These are phyloP conservation scores for Triticum aestivum DNA, from an alignment of 176 grass and related monocot genomes.

Conservation along the genomic window IWGSC_CS_RefSeq_v2.1 NC_057808.1:235515201-235515700, in stretches of 20 bases:
- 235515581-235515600: not conserved
- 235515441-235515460: constrained; percentile 44
- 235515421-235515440: constrained; percentile 51
- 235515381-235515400: constrained; percentile 68
- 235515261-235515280: constrained; percentile 88
- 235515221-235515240: constrained; percentile 51
- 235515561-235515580: not conserved
- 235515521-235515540: not conserved
- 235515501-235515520: constrained; percentile 23
- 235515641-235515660: no score
- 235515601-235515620: not conserved
- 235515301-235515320: constrained; percentile 51
- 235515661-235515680: no score
- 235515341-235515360: constrained; percentile 63
- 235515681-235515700: no score
- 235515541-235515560: not conserved
- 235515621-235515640: no score
- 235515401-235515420: constrained; percentile 20
- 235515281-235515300: constrained; percentile 57
- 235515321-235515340: constrained; percentile 42
- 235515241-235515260: constrained; percentile 72
- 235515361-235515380: constrained; percentile 91
- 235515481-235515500: constrained; percentile 5
- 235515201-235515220: constrained; percentile 65
- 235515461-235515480: not conserved